Evolutionary conservation across 2,329 filamentous ascomycete genomes (phyloP).

Genomic region (Colletotrichum siamense): DNA sequence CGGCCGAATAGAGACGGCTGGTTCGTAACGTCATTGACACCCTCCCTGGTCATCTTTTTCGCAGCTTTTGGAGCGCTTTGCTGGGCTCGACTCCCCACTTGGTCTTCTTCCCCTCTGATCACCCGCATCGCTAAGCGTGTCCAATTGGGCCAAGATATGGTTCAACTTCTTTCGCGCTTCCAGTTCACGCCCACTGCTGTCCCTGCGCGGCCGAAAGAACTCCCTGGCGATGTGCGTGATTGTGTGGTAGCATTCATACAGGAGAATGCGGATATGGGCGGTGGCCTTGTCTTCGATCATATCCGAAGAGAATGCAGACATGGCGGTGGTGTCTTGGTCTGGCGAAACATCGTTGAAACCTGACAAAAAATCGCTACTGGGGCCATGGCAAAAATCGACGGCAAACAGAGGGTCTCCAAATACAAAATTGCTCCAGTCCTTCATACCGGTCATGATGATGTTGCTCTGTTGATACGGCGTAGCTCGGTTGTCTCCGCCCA

Average conservation of each 20-base stretch:
- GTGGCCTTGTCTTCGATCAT: conserved; percentile 50
- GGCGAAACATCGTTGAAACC: conserved; percentile 44
- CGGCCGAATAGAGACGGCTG: neutral
- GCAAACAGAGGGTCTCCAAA: conserved; percentile 66
- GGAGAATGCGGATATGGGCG: conserved; percentile 50
- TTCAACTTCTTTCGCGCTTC: conserved; percentile 57
- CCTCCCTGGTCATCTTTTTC: conserved; percentile 7
- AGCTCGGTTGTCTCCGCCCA: neutral
- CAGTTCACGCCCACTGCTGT: conserved; percentile 57
- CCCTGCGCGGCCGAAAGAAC: conserved; percentile 56
- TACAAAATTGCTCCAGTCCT: conserved; percentile 63
- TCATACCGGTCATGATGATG: conserved; percentile 33
- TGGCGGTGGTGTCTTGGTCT: conserved; percentile 11
- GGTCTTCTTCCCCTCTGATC: conserved; percentile 35
- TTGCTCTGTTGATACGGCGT: neutral
- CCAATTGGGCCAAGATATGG: conserved; percentile 50
- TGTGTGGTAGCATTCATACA: conserved; percentile 66
- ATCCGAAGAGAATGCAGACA: conserved; percentile 9
- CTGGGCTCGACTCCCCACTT: conserved; percentile 46
- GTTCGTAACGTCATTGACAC: neutral
- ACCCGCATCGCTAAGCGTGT: conserved; percentile 40
- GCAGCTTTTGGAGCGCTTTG: conserved; percentile 46
- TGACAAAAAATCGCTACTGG: conserved; percentile 49
- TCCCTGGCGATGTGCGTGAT: conserved; percentile 57
- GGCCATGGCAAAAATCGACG: conserved; percentile 50